A percentile compares a stretch with the other conserved stretches of the same genome.
phyloP scores from a whole-genome alignment of 179 eudicot genomes.

The Vitellaria paradoxa region DNA sequence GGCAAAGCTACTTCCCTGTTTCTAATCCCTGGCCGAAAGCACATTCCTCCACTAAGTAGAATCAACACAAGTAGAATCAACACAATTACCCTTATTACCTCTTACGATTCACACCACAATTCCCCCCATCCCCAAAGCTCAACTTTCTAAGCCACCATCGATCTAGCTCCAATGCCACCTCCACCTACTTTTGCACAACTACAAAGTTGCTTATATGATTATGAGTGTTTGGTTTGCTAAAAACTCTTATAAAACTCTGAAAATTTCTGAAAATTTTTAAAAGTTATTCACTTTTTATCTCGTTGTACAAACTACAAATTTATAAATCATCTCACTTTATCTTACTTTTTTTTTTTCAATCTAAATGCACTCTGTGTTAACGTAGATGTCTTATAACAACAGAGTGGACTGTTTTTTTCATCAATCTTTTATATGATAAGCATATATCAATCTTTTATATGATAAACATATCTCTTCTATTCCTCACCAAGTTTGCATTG shows the following conservation, averaged over 20 bases:
- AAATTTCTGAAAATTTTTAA: no score
- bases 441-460: neutral
- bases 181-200: neutral
- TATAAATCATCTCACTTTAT: no score
- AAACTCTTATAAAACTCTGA: no score
- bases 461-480: neutral
- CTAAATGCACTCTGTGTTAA: no score
- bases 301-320: no score
- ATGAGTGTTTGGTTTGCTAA: no score
- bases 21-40: neutral
- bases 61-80: no score
- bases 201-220: neutral
- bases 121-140: neutral
- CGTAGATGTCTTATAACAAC: neutral
- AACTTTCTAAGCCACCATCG: neutral
- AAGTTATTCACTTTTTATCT: no score
- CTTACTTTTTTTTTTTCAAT: no score
- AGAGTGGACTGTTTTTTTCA: neutral
- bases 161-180: neutral
- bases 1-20: conserved; percentile 1
- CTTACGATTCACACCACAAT: neutral
- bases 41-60: conserved; percentile 7
- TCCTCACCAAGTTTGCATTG: neutral
- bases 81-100: neutral
- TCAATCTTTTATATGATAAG: no score